phyloP scores from a whole-genome alignment of 2,329 filamentous ascomycete genomes.

The Epichloe baconii region DNA sequence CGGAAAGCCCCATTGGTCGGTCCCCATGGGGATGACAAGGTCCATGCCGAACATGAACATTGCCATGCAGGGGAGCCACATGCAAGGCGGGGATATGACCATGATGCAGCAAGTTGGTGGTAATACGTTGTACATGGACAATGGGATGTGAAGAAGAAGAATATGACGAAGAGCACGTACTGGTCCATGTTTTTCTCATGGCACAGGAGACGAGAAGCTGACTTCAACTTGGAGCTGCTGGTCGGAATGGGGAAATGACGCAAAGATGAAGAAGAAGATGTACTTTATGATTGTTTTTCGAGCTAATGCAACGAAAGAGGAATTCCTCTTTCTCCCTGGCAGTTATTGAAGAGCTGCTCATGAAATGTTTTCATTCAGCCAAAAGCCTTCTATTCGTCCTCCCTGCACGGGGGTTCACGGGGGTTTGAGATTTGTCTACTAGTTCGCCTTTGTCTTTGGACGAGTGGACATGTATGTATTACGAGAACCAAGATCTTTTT shows the following conservation, averaged over 20 bases:
- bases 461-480: not conserved
- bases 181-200: not conserved
- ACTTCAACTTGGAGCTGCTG: not conserved
- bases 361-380: slow-evolving; percentile 20
- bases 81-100: slow-evolving; percentile 30
- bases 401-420: no score
- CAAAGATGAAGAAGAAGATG: not conserved
- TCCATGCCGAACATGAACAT: slow-evolving; percentile 34
- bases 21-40: slow-evolving; percentile 27
- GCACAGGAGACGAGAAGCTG: not conserved
- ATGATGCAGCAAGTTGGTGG: slow-evolving; percentile 33
- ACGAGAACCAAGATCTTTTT: not conserved
- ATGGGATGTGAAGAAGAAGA: not conserved
- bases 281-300: slow-evolving; percentile 1
- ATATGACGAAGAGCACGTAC: not conserved
- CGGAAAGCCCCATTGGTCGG: slow-evolving; percentile 22
- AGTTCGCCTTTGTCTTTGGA: not conserved
- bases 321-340: slow-evolving; percentile 9
- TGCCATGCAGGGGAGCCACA: slow-evolving; percentile 24
- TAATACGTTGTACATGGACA: slow-evolving; percentile 40
- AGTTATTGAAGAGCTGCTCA: slow-evolving; percentile 11
- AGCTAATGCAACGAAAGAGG: slow-evolving; percentile 18
- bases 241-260: not conserved
- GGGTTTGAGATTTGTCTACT: not conserved
- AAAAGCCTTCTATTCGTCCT: not conserved